phyloP scores from a whole-genome alignment of 495 filamentous ascomycete species.

The Neurospora intermedia region DNA sequence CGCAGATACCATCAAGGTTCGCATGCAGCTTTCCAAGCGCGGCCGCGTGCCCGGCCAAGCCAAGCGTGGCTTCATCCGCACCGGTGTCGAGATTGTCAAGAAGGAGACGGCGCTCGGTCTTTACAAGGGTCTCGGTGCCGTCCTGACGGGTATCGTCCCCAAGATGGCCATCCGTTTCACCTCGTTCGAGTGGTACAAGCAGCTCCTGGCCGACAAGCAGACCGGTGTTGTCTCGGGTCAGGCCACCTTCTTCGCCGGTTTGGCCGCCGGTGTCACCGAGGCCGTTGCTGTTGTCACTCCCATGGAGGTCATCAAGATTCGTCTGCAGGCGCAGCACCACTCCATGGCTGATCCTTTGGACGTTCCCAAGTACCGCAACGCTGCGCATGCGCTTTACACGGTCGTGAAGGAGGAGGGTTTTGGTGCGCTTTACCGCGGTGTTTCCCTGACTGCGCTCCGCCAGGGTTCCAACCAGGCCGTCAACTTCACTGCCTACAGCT shows the following conservation, averaged over 20 bases:
- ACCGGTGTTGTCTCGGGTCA: conserved; percentile 61
- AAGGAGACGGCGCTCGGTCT: conserved; percentile 84
- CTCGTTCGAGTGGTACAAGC: conserved; percentile 92
- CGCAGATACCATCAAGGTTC: conserved; percentile 92
- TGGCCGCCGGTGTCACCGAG: conserved; percentile 89
- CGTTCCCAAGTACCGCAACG: conserved; percentile 92
- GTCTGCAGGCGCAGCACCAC: conserved; percentile 95
- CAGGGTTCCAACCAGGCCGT: conserved; percentile 97
- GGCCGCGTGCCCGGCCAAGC: conserved; percentile 72
- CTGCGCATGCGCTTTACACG: conserved; percentile 88
- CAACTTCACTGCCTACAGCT: conserved; percentile 97
- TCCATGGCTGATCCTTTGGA: conserved; percentile 85
- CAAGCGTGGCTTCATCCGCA: conserved; percentile 76
- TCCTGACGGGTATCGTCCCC: conserved; percentile 91
- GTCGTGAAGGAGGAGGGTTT: conserved; percentile 85
- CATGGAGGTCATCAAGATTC: conserved; percentile 98
- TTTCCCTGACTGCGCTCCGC: conserved; percentile 82
- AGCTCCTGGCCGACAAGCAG: conserved; percentile 58
- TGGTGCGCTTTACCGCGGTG: conserved; percentile 80
- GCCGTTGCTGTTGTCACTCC: conserved; percentile 92
- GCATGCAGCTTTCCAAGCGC: conserved; percentile 94
- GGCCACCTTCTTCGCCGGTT: conserved; percentile 80
- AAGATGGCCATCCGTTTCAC: conserved; percentile 99
- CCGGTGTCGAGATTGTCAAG: conserved; percentile 76
- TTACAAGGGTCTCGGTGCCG: conserved; percentile 95